phyloP scores from a whole-genome alignment of 257 asterid genomes.

The Penstemon eatonii region DNA sequence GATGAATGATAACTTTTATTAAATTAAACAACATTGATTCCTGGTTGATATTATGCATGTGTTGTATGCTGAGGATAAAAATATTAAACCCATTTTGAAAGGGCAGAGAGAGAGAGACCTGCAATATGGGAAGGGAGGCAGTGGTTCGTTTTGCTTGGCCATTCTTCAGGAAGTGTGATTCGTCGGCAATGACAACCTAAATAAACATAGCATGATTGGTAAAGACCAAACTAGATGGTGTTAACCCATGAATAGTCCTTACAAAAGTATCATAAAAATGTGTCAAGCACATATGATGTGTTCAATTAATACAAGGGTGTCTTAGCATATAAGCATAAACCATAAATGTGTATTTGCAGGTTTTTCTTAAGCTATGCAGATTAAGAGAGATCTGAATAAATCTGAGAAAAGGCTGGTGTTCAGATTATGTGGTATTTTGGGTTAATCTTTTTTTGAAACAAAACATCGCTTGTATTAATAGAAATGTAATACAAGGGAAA shows the following conservation, averaged over 20 bases:
- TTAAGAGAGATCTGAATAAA: slow-evolving; percentile 6
- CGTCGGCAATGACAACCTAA: slow-evolving; percentile 94
- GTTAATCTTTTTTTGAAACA: background rate
- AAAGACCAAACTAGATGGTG: slow-evolving; percentile 24
- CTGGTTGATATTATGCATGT: slow-evolving; percentile 14
- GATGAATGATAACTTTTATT: background rate
- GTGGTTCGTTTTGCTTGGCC: slow-evolving; percentile 89
- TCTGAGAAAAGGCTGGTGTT: slow-evolving; percentile 12
- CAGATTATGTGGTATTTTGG: background rate
- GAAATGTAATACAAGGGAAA: no score
- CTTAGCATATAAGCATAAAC: slow-evolving; percentile 5
- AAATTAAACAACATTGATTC: background rate
- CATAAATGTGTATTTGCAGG: background rate
- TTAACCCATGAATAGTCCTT: slow-evolving; percentile 9
- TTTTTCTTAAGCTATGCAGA: slow-evolving; percentile 14
- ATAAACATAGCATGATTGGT: slow-evolving; percentile 35
- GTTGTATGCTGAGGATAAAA: slow-evolving; percentile 10
- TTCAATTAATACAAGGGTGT: background rate
- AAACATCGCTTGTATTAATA: no score
- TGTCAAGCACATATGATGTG: slow-evolving; percentile 5
- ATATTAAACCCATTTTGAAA: slow-evolving; percentile 3
- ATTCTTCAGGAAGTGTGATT: slow-evolving; percentile 94
- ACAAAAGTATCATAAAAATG: slow-evolving; percentile 19
- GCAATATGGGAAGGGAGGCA: slow-evolving; percentile 80
- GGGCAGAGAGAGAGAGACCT: slow-evolving; percentile 49